These are phyloP conservation scores for Papiliotrema fonsecae DNA, from an alignment of 1,284 basidiomycete genomes.

Conservation along the genomic window DNA sequence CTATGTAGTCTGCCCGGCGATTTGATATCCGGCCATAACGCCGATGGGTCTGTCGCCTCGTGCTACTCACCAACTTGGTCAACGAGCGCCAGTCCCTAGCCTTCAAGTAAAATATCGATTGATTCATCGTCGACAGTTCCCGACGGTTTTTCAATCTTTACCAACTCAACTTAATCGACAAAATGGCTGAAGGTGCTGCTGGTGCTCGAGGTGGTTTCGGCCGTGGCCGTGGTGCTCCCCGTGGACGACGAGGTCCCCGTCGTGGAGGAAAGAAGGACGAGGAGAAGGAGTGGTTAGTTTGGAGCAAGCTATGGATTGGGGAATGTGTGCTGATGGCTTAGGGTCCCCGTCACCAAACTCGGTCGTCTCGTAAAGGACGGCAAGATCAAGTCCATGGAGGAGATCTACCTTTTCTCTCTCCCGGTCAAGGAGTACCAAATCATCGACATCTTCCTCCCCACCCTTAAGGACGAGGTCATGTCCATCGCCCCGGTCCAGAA, in stretches of 20 bases:
- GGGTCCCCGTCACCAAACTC: slow-evolving; percentile 98
- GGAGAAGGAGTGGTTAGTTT: slow-evolving; percentile 94
- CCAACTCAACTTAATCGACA: background rate
- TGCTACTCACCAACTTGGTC: no score
- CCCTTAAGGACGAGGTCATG: slow-evolving; percentile 99
- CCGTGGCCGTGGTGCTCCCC: slow-evolving; percentile 81
- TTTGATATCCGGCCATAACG: background rate
- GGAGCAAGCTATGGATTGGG: no score
- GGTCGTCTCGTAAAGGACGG: slow-evolving; percentile 99
- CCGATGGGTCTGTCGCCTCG: no score
- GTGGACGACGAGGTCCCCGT: slow-evolving; percentile 84
- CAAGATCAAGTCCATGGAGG: slow-evolving; percentile 99
- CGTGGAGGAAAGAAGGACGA: slow-evolving; percentile 97
- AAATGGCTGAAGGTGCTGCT: slow-evolving; percentile 32
- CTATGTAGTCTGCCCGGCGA: no score
- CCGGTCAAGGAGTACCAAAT: slow-evolving; percentile 99
- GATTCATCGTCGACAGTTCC: background rate
- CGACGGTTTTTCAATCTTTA: background rate
- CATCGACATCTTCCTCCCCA: slow-evolving; percentile 94
- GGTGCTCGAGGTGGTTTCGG: slow-evolving; percentile 49
- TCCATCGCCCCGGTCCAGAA: slow-evolving; percentile 99
- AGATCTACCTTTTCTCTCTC: slow-evolving; percentile 99
- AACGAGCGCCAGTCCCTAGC: background rate
- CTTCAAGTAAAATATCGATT: no score
- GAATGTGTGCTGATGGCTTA: slow-evolving; percentile 43